These are phyloP conservation scores for Aspergillus cavernicola DNA, from an alignment of 495 filamentous ascomycete genomes.

Conservation along the genomic window DNA sequence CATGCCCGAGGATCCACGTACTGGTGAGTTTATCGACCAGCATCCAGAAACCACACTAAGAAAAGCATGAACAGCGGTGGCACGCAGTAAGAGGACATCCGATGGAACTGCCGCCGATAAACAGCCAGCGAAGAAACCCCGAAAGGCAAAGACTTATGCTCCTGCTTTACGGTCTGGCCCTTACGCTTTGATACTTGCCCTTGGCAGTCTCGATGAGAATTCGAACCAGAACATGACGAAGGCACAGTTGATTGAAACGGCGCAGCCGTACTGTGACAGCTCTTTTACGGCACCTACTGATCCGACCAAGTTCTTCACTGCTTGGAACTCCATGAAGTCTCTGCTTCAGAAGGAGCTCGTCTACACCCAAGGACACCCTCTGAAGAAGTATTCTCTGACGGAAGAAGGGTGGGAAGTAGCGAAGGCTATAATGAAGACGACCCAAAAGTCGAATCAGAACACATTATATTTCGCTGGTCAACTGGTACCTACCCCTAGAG, in stretches of 20 bases:
- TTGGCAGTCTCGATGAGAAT: conserved; percentile 57
- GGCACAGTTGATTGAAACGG: conserved; percentile 60
- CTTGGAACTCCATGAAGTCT: conserved; percentile 84
- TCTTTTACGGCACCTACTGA: conserved; percentile 70
- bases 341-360: conserved; percentile 72
- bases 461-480: conserved; percentile 16
- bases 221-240: conserved; percentile 60
- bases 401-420: conserved; percentile 81
- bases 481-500: conserved; percentile 12
- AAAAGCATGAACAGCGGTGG: conserved; percentile 6
- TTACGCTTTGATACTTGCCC: conserved; percentile 69
- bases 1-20: conserved; percentile 57
- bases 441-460: conserved; percentile 22
- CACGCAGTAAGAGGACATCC: conserved; percentile 41
- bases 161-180: conserved; percentile 67
- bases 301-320: conserved; percentile 69
- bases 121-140: conserved; percentile 59
- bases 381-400: conserved; percentile 65
- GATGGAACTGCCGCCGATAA: conserved; percentile 31
- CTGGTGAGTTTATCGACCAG: conserved; percentile 18
- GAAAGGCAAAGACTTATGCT: conserved; percentile 66
- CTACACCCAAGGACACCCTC: conserved; percentile 64
- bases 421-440: conserved; percentile 56
- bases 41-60: conserved; percentile 4
- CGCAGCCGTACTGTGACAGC: conserved; percentile 69